Conservation (phyloP, 2,329 filamentous ascomycete genomes). For the Penicillium rolfsii region DNA sequence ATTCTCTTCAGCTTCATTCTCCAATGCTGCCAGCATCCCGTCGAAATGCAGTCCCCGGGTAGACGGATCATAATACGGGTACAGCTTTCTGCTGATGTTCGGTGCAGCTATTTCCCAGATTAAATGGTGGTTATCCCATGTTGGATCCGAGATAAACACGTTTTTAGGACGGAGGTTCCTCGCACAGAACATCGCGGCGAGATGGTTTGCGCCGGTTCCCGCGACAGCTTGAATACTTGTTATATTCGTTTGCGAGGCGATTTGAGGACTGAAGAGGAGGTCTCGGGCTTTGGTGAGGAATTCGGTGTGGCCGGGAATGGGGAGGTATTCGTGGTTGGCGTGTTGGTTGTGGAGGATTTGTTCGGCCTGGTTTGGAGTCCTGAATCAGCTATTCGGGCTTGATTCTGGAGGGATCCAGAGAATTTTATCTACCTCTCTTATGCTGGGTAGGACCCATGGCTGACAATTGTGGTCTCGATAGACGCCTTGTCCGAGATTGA, state of each 20-base stretch:
- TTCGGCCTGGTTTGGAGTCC: background rate
- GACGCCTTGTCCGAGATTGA: background rate
- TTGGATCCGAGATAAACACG: background rate
- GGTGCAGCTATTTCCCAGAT: background rate
- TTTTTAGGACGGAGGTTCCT: background rate
- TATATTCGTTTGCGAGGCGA: no score
- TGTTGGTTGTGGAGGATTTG: background rate
- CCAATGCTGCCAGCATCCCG: background rate
- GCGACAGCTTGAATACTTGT: no score
- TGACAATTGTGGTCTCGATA: background rate
- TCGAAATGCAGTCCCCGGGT: background rate
- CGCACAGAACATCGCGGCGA: no score
- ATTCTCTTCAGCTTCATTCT: background rate
- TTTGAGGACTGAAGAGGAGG: background rate
- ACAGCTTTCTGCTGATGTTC: background rate
- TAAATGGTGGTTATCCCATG: background rate
- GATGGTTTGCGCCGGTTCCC: no score
- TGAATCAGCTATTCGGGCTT: background rate
- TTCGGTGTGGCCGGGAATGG: background rate
- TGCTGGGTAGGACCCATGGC: background rate
- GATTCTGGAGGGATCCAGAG: background rate
- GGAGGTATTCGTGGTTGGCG: background rate
- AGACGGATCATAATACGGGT: background rate
- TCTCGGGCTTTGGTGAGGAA: background rate
- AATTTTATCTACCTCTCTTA: background rate